Evolutionary conservation across 805 yeast genomes (phyloP), one percentile per base, ranked within the genome.

Genomic region (Candida silvicultrix): DNA sequence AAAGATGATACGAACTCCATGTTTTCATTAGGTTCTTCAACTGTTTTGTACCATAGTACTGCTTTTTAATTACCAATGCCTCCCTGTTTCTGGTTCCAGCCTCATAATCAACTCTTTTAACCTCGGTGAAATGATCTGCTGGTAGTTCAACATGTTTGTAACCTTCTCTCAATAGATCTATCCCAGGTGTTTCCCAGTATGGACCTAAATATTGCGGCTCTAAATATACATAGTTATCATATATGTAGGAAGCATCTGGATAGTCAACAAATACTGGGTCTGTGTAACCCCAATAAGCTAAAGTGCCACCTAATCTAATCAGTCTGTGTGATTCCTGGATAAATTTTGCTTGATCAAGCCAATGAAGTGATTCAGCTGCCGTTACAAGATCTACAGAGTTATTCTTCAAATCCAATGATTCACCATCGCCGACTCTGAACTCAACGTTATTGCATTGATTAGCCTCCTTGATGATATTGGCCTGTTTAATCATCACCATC

Each of bases 361-460:
- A 85, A 60, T 85, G 92, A 21, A 75, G 76, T 41, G 83, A 77
- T 58, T 85, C 86, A 0, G 88, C 89, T n/a, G 80, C 80, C 4
- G 82, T 68, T 11, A 82, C 69, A 51, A 82, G 47, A 57, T 82
- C 88, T 2, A 77, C 70, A 0, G 74, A 62, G 15, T 52, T 52
- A 8, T 40, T 45, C 7, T 58, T 42, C 18, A 47, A 45, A 5
- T 54, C 28, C 44, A 58, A 31, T 21, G 56, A 43, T 44, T 59
- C 69, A n/a, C 59, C 51, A 22, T 41, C 25, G 22, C 46, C 37
- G 8, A 23, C 29, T 31, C 36, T 21, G 46, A 48, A 41, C 49
- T 45, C 40, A 3, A 34, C 46, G 45, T 3, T 43, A 46, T 2
- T 45, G 35, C 2, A 45, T 38, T 19, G 47, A 40, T 37, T 28